These are phyloP conservation scores for Alnus rubra DNA, from an alignment of 306 rosid species.

Conservation along the genomic window DNA sequence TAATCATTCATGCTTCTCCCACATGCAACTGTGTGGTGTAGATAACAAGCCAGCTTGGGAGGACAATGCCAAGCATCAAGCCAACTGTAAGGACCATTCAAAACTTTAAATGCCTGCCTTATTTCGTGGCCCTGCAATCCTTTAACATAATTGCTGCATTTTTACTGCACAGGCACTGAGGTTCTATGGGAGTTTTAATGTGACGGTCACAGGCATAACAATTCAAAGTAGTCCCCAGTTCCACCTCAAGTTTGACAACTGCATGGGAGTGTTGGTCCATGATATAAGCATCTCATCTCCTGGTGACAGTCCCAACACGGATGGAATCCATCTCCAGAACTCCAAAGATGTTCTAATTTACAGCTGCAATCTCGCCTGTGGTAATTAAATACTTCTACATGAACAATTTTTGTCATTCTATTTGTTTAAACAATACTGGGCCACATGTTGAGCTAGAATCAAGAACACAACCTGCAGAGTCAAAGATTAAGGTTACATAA, in stretches of 20 bases:
- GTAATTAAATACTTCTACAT: slow-evolving; percentile 44
- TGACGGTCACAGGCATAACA: slow-evolving; percentile 82
- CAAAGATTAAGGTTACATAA: background rate
- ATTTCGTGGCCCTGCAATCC: slow-evolving; percentile 12
- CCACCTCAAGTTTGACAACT: slow-evolving; percentile 94
- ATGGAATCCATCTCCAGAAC: slow-evolving; percentile 95
- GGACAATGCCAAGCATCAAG: slow-evolving; percentile 74
- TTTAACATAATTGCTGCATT: slow-evolving; percentile 35
- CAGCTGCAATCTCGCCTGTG: slow-evolving; percentile 68
- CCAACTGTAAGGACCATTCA: slow-evolving; percentile 79
- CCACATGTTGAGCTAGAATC: background rate
- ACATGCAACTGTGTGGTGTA: slow-evolving; percentile 32
- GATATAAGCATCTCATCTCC: slow-evolving; percentile 75
- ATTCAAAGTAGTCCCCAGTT: slow-evolving; percentile 91
- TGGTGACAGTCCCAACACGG: slow-evolving; percentile 86
- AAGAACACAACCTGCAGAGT: background rate
- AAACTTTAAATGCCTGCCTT: background rate
- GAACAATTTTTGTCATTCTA: slow-evolving; percentile 16
- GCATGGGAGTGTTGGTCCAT: slow-evolving; percentile 82
- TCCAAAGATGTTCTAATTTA: slow-evolving; percentile 80
- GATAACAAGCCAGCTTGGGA: slow-evolving; percentile 62
- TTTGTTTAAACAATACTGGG: slow-evolving; percentile 4
- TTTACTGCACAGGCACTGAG: slow-evolving; percentile 68
- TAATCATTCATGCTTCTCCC: slow-evolving; percentile 22
- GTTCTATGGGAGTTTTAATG: slow-evolving; percentile 85